Percentiles rank a stretch among this genome's conserved stretches.
Evolutionary conservation across 805 yeast genomes (phyloP).

Genomic region (Myxozyma monticola): DNA sequence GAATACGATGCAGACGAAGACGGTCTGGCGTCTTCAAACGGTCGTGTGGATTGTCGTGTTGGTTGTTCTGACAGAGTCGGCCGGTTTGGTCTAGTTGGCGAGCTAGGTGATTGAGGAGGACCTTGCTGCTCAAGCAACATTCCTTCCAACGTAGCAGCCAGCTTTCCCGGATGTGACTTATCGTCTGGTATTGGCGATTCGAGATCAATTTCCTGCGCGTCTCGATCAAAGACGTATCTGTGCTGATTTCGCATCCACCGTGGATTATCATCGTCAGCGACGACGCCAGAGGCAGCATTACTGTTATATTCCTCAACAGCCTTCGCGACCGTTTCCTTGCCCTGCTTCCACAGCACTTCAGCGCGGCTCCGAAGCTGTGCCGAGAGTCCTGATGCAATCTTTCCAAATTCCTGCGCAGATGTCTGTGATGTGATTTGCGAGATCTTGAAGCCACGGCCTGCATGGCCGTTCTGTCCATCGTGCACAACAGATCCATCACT

Average conservation of each 20-base stretch:
- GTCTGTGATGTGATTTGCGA: slow-evolving; percentile 7
- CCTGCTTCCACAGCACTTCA: slow-evolving; percentile 55
- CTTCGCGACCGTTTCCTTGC: slow-evolving; percentile 59
- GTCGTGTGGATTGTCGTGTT: too few relatives aligned
- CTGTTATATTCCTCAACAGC: slow-evolving; percentile 56
- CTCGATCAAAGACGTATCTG: slow-evolving; percentile 12
- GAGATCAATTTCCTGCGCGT: slow-evolving; percentile 11
- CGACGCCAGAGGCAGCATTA: background rate
- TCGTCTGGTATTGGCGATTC: slow-evolving; percentile 17
- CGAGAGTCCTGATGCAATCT: slow-evolving; percentile 48
- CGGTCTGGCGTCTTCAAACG: background rate
- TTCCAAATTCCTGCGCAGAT: slow-evolving; percentile 27
- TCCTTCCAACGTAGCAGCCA: slow-evolving; percentile 21
- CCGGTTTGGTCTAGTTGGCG: slow-evolving; percentile 5
- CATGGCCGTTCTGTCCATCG: background rate
- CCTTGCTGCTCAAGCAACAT: slow-evolving; percentile 19
- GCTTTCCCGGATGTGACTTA: background rate
- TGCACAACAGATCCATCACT: slow-evolving; percentile 2
- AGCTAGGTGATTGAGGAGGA: slow-evolving; percentile 6
- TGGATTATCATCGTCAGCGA: slow-evolving; percentile 15
- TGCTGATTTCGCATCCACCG: slow-evolving; percentile 28
- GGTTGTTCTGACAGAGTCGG: background rate
- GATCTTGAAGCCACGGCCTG: background rate
- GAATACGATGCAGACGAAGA: background rate
- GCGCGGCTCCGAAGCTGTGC: slow-evolving; percentile 60